Evolutionary conservation across 305 asterid species (phyloP), one percentile per base, ranked within the genome.

Genomic region (Fraxinus sp.): DNA sequence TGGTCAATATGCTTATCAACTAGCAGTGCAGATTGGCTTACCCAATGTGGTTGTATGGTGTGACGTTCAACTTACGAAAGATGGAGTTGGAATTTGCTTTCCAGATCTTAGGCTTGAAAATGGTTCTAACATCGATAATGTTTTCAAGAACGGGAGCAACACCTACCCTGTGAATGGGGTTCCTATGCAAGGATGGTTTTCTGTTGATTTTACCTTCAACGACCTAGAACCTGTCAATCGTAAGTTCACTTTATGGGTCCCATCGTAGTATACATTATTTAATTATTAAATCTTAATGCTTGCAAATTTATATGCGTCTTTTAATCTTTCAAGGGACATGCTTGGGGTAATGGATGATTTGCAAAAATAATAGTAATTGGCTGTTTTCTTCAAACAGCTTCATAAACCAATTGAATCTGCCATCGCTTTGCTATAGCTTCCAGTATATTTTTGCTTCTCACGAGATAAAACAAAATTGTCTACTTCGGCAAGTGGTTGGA

Each of bases 11-110:
- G 94, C 94, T 5, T 93, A 87, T 82, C 0, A 0, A 5, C 10
- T 88, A 7, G 90, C 92, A 4, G 32, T 24, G 32, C 0, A 0
- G 1, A 41, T 83, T 10, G 80, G 92, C 82, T 57, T 59, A 11
- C 26, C 87, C 7, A 57, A 88, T 77, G 32, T 78, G 16, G 78
- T 78, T 72, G 41, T 85, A 16, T 91, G 91, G 93, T 93, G 97
- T 37, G 92, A 93, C 73, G 89, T 93, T 71, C 96, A 91, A 85
- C 94, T 92, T 46, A 93, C 92, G 2, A 90, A 92, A 86, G 96
- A 93, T 74, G 90, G 84, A 75, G 80, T 35, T 13, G 96, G 94
- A 55, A 87, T 93, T 78, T 93, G 97, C 85, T 83, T 88, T 49
- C 89, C 94, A 0, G 90, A 87, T 74, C 52, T 93, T 75, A 85